Base-by-base conservation (phyloP, 169 alveolate genomes). In the Eimeria sp. region DNA sequence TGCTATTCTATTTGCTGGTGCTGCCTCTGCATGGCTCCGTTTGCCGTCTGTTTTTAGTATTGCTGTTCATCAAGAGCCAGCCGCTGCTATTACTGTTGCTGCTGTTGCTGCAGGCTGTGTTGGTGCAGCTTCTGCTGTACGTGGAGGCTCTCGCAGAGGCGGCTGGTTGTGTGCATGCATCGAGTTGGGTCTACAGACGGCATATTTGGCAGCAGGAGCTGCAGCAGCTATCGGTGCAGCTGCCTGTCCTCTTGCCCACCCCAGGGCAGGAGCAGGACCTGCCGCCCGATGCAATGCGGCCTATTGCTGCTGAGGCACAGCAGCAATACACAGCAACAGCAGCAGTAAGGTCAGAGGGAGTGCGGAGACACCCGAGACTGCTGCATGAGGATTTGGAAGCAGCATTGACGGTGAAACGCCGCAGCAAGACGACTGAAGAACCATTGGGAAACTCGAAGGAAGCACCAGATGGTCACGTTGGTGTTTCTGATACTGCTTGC, bases 221-320 rank as follows among this genome's bases (percentile, higher is more conserved):
- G 57, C 95, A 91, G 91, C 95, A 76, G 72, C 89, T 82, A 72
- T 47, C 89, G 65, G n/a, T 82, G 89, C 89, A 82, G 73, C 72
- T 82, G 63, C 89, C 89, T 47, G 72, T 82, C 67, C 89, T 82
- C 34, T 72, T 82, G 89, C 89, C 89, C 0, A 49, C 89, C 34
- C 89, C 89, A 25, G 89, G 89, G 73, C 89, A 82, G 89, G 73
- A 30, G 73, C 89, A 82, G 22, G 72, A 82, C 47, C 25, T 82
- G 25, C 89, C 89, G 51, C 73, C 65, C 9, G 89, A 82, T 18
- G 89, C 89, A 49, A 5, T 51, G 51, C 40, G 49, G 47, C 72
- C 89, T 47, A n/a, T 45, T n/a, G 89, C 82, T 72, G 82, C 82
- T 72, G 82, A 14, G 25, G 40, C 16, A 25, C n/a, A 11, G 70